phyloP scores from a whole-genome alignment of 345 rosid genomes.

The Citrus maxima region DNA sequence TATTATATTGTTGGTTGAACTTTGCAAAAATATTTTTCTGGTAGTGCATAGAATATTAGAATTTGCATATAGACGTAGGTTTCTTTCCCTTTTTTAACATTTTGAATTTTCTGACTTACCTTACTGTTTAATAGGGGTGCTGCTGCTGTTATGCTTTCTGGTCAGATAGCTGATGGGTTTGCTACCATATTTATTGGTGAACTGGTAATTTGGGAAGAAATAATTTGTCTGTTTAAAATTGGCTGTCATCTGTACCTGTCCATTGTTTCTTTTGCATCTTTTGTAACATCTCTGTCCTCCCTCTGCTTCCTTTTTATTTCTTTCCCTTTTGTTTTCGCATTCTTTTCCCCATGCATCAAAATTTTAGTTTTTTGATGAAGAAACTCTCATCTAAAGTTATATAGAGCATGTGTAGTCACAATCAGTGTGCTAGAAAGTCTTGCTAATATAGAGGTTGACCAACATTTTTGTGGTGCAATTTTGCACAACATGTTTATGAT shows the following conservation, averaged over 20 bases:
- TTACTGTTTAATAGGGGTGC: constrained; percentile 53
- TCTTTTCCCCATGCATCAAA: background rate
- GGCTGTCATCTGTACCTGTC: background rate
- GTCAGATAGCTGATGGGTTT: constrained; percentile 93
- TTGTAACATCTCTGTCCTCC: background rate
- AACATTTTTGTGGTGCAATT: background rate
- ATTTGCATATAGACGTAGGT: background rate
- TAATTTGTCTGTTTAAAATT: background rate
- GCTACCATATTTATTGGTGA: constrained; percentile 80
- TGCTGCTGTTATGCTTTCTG: constrained; percentile 87
- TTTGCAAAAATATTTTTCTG: background rate
- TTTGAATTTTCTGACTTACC: background rate
- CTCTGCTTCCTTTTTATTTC: background rate
- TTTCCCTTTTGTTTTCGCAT: background rate
- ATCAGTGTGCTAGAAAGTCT: background rate
- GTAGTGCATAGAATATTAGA: background rate
- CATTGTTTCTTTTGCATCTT: background rate
- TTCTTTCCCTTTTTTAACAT: background rate
- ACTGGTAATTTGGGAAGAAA: constrained; percentile 47
- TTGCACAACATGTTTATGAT: background rate
- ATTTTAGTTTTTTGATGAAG: too few species aligned
- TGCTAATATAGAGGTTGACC: background rate
- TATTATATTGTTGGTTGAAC: background rate
- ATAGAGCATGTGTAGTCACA: too few species aligned
- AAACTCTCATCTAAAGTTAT: too few species aligned